phyloP scores from a whole-genome alignment of 306 rosid genomes.

The Rosa multiflora region DNA sequence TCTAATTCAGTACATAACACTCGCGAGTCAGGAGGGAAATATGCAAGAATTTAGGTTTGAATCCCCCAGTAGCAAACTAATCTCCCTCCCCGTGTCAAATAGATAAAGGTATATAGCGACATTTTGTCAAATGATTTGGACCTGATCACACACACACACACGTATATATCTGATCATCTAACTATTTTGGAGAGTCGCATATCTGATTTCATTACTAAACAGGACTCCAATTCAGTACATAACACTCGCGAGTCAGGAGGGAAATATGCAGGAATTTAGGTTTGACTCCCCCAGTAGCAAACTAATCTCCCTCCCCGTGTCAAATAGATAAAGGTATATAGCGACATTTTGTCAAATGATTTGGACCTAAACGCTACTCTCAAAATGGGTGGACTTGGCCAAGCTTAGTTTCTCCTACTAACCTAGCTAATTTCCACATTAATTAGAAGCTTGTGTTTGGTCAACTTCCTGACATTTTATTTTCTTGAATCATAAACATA shows the following conservation, averaged over 20 bases:
- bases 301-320: background rate
- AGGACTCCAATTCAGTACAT: too few relatives aligned
- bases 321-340: background rate
- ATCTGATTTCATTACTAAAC: too few relatives aligned
- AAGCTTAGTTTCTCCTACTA: background rate
- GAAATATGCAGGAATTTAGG: background rate
- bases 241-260: too few relatives aligned
- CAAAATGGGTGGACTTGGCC: background rate
- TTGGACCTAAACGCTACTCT: background rate
- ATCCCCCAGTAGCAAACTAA: background rate
- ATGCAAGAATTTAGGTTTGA: background rate
- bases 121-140: background rate
- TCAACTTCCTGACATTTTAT: background rate
- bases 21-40: too few relatives aligned
- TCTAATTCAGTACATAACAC: too few relatives aligned
- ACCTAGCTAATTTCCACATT: background rate
- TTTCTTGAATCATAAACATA: background rate
- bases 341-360: background rate
- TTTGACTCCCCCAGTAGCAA: background rate
- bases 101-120: background rate
- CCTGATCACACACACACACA: too few relatives aligned
- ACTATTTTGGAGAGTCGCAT: too few relatives aligned
- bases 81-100: background rate
- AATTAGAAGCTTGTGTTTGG: background rate
- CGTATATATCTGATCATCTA: too few relatives aligned